phyloP scores from a whole-genome alignment of 2,329 filamentous ascomycete genomes.

The Zalaria obscura region DNA sequence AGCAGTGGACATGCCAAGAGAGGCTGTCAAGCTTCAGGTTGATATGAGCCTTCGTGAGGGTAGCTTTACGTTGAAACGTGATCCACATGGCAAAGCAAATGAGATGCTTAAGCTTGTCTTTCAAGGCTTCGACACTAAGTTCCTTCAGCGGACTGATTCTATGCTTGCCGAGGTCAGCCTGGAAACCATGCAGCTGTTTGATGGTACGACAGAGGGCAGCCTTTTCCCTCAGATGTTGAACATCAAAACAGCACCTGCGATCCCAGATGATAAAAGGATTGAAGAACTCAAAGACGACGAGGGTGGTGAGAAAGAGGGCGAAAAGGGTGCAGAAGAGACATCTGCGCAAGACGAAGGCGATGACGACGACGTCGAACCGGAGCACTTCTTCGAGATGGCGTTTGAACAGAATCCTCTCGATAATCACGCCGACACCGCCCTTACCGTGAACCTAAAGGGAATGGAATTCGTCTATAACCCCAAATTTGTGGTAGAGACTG shows the following conservation, averaged over 20 bases:
- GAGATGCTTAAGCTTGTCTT: slow-evolving; percentile 88
- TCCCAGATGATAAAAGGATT: slow-evolving; percentile 35
- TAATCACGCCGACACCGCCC: slow-evolving; percentile 75
- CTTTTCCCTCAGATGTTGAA: slow-evolving; percentile 90
- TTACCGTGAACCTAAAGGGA: slow-evolving; percentile 84
- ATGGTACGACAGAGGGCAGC: slow-evolving; percentile 84
- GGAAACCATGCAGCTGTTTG: slow-evolving; percentile 84
- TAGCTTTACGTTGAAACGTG: slow-evolving; percentile 85
- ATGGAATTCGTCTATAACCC: slow-evolving; percentile 98
- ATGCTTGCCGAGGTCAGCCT: slow-evolving; percentile 79
- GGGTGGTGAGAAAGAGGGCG: slow-evolving; percentile 27
- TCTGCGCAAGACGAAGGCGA: slow-evolving; percentile 21
- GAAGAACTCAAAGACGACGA: slow-evolving; percentile 34
- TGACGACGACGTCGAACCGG: slow-evolving; percentile 30
- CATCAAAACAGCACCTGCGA: slow-evolving; percentile 70
- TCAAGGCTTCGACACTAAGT: slow-evolving; percentile 84
- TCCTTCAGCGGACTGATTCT: slow-evolving; percentile 80
- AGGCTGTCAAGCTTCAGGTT: slow-evolving; percentile 84
- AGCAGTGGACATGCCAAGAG: slow-evolving; percentile 75
- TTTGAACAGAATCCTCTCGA: slow-evolving; percentile 94
- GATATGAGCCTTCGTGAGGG: slow-evolving; percentile 89
- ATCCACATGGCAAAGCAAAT: slow-evolving; percentile 59
- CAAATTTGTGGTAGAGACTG: slow-evolving; percentile 76
- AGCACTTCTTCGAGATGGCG: slow-evolving; percentile 79
- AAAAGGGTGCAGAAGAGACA: slow-evolving; percentile 20